Conservation (phyloP, 2,329 filamentous ascomycete species). For the Periglandula ipomoeae region DNA sequence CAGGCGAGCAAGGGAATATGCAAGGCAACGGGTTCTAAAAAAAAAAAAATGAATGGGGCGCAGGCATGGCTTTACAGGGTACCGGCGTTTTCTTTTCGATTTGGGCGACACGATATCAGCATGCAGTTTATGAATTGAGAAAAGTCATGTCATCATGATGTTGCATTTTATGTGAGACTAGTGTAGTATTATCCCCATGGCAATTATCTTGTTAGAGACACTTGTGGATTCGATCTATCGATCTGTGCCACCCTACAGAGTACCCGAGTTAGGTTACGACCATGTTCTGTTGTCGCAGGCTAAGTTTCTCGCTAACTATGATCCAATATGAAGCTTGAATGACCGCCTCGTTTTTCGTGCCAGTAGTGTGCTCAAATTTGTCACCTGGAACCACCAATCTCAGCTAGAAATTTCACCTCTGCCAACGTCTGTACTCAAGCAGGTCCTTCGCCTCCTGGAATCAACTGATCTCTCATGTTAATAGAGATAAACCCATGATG, state of each 20-base stretch:
- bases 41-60: conserved; percentile 9
- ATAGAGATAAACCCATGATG: background rate
- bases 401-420: background rate
- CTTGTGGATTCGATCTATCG: background rate
- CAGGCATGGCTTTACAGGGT: conserved; percentile 6
- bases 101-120: conserved; percentile 8
- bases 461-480: conserved; percentile 44
- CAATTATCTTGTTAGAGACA: background rate
- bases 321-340: background rate
- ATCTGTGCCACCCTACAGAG: background rate
- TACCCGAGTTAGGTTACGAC: background rate
- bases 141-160: background rate
- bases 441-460: conserved; percentile 69
- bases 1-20: conserved; percentile 46
- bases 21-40: conserved; percentile 24
- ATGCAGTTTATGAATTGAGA: background rate
- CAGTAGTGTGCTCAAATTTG: background rate
- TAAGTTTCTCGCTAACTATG: background rate
- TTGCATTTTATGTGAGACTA: background rate
- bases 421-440: background rate
- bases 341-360: background rate
- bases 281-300: too few species aligned
- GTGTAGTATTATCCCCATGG: background rate
- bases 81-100: conserved; percentile 14
- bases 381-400: background rate